phyloP scores from a whole-genome alignment of 768 basidiomycete genomes.

The Cyclocybe aegerita region DNA sequence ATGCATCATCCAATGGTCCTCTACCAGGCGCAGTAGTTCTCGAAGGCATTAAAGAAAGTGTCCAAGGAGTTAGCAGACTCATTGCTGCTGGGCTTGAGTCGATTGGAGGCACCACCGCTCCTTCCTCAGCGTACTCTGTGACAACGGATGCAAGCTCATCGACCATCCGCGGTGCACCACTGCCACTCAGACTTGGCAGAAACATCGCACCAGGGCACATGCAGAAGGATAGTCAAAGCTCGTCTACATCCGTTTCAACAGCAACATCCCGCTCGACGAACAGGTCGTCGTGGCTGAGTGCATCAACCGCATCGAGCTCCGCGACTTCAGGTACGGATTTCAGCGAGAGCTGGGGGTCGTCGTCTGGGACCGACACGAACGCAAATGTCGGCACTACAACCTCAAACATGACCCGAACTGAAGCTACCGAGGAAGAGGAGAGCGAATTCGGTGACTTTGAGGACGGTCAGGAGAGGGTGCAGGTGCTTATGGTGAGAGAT shows the following conservation, averaged over 20 bases:
- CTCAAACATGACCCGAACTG: neutral
- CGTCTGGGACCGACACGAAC: slow-evolving; percentile 4
- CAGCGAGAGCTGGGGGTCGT: slow-evolving; percentile 3
- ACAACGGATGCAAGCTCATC: too few species aligned
- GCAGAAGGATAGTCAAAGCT: slow-evolving; percentile 22
- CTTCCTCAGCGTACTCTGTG: neutral
- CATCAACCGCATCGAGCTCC: slow-evolving; percentile 4
- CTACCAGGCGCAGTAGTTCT: slow-evolving; percentile 37
- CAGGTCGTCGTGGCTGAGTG: slow-evolving; percentile 9
- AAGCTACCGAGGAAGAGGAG: slow-evolving; percentile 3
- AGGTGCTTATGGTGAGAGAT: slow-evolving; percentile 43
- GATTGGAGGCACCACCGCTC: slow-evolving; percentile 13
- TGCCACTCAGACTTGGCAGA: slow-evolving; percentile 1
- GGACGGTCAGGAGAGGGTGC: slow-evolving; percentile 11
- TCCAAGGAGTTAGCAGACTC: slow-evolving; percentile 57
- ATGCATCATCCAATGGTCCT: too few species aligned
- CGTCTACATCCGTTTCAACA: slow-evolving; percentile 11
- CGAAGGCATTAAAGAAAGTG: slow-evolving; percentile 65
- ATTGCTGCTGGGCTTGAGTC: slow-evolving; percentile 45
- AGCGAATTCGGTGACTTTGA: slow-evolving; percentile 20
- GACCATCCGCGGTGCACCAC: neutral
- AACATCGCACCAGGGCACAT: slow-evolving; percentile 12
- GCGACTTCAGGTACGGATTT: slow-evolving; percentile 6
- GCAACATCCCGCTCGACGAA: slow-evolving; percentile 6
- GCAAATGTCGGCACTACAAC: neutral